Base-by-base conservation (phyloP, 2,329 filamentous ascomycete genomes). In the Xylaria sp. region DNA sequence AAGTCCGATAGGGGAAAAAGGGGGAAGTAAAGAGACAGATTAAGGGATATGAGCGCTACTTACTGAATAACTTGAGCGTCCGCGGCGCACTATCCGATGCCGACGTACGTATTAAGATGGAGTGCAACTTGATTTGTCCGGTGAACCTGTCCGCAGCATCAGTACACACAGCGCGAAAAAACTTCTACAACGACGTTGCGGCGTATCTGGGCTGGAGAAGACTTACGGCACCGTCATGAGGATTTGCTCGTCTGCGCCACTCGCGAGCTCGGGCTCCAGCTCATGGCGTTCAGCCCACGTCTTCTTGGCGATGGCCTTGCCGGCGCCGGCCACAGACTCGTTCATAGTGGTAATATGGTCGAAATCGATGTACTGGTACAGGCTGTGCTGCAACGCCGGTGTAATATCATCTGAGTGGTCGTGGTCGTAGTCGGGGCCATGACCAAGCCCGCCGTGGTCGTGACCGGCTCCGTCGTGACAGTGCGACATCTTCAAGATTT, bases 301-400 rank as follows among this genome's bases (percentile, higher is more conserved):
- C 80, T 99, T 99, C 75, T 91, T 86, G 34, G 95, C 84, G 24
- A 97, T 82, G 1, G 83, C 84, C 62, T 84, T 83, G 17, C 92
- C 94, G 0, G 86, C 82, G 54, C 86, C 83, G 7, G 85, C 76
- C 13, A 74, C 71, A 9, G 85, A 79, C 75, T 97, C 94, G 72
- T 99, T 99, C 50, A 97, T 76, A 0, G 93, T 94, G 37, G 79
- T 84, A 59, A 99, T 86, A 22, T 86, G 83, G 74, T 91, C 88
- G 74, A 97, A 97, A 71, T 92, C 85, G 73, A 99, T 92, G 71
- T 96, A 89, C 61, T 90, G 86, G 77, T 97, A 97, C 34, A 99
- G 86, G 39, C 92, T 91, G 65, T 87, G 88, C 73, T 97, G 93
- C 16, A 97, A 80, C 1, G 92, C 93, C 0, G 94, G 94, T 1